Evolutionary conservation across 805 yeast species (phyloP), one percentile per base, ranked within the genome.

Genomic region (Wickerhamia fluorescens): DNA sequence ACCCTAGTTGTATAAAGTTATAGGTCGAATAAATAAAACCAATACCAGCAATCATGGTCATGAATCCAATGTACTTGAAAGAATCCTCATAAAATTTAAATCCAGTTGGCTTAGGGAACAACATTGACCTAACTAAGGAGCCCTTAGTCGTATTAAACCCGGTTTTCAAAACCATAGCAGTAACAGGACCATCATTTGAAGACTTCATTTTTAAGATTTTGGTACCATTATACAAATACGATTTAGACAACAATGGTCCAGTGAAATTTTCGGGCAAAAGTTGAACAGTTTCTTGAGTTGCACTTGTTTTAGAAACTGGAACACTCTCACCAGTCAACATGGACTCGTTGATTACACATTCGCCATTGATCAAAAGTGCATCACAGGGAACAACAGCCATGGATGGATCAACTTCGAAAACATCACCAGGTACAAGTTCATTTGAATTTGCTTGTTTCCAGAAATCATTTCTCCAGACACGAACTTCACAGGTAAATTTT

Each of bases 241-340:
- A 82, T 42, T 73, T 78, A 2, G 94, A 73, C 30, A 88, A 61
- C n/a, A 63, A 56, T 9, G 78, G 68, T 6, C 84, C 68, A 9
- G 82, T 73, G 36, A 78, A 74, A 41, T 75, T 78, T n/a, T 65
- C 65, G 3, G 74, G 61, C 27, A 84, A 52, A 13, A 62, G 61
- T n/a, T 56, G 56, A 22, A 86, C 70, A 0, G 78, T 66, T 6
- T 78, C 87, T 10, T 70, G 66, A 1, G 68, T 58, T 2, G 92
- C 85, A 2, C 83, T 70, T 7, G 65, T 37, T 51, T 92, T 92
- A 0, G 96, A 74, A 3, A 92, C 95, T 0, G 99, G 98, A 1
- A 92, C 96, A 29, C 96, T 86, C 53, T 92, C 99, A 22, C 99
- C 99, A 0, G 99, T 92, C 13, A 92, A 67, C 95, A 92, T 92